phyloP scores from a whole-genome alignment of 371 early-diverging fungal species.

The Dinochytrium kinnereticum region DNA sequence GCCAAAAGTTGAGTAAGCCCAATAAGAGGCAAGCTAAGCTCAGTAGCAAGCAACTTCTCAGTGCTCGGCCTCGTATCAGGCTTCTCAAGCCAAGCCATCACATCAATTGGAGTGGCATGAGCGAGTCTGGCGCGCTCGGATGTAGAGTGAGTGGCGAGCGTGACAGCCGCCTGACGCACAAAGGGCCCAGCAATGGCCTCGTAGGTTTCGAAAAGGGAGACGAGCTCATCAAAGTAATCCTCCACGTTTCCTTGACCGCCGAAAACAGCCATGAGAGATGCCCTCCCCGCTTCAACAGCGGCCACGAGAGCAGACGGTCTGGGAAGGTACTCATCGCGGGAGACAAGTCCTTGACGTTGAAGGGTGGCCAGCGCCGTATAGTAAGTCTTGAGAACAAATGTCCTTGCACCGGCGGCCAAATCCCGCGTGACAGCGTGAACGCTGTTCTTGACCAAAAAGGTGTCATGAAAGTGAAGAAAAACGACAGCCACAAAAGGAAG shows the following conservation, averaged over 20 bases:
- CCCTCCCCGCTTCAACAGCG: constrained; percentile 69
- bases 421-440: constrained; percentile 79
- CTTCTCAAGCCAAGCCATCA: constrained; percentile 87
- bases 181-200: constrained; percentile 80
- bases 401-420: constrained; percentile 60
- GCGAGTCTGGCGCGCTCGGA: constrained; percentile 72
- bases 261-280: constrained; percentile 85
- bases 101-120: constrained; percentile 85
- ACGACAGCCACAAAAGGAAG: constrained; percentile 76
- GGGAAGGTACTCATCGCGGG: constrained; percentile 47
- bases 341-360: constrained; percentile 34
- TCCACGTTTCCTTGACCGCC: constrained; percentile 97
- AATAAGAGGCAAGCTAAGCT: constrained; percentile 87
- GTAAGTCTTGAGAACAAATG: constrained; percentile 74
- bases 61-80: constrained; percentile 85
- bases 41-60: constrained; percentile 81
- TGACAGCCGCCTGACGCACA: constrained; percentile 76
- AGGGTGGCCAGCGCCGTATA: constrained; percentile 73
- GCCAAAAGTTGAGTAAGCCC: constrained; percentile 86
- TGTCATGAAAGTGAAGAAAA: constrained; percentile 75
- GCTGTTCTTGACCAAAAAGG: constrained; percentile 81
- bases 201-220: constrained; percentile 80
- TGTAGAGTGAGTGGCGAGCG: constrained; percentile 71
- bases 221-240: constrained; percentile 93
- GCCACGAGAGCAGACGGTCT: constrained; percentile 70